phyloP scores from a whole-genome alignment of 2,329 filamentous ascomycete species.

The Fusarium sterilihyphosum region DNA sequence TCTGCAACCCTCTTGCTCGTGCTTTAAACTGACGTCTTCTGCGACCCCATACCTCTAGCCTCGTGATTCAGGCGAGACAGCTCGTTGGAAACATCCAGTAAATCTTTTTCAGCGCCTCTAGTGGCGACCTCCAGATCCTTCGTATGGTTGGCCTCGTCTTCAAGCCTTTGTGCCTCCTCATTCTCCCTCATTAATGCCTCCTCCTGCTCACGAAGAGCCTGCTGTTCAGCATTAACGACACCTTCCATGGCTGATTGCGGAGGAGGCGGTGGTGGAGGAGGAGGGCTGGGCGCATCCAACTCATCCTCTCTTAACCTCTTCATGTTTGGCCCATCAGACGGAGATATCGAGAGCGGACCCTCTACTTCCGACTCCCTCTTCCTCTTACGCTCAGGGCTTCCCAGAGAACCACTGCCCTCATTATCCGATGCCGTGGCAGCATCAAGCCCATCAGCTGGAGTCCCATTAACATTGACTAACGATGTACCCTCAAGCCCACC shows the following conservation, averaged over 20 bases:
- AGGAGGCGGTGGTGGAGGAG: constrained; percentile 61
- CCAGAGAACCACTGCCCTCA: constrained; percentile 57
- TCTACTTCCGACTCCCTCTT: constrained; percentile 62
- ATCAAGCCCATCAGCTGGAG: constrained; percentile 46
- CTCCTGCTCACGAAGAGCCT: constrained; percentile 60
- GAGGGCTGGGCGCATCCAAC: constrained; percentile 49
- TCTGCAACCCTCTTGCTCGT: constrained; percentile 32
- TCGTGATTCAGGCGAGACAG: constrained; percentile 16
- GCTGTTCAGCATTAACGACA: constrained; percentile 54
- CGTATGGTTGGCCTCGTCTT: constrained; percentile 55
- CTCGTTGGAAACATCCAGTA: constrained; percentile 18
- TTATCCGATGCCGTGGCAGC: constrained; percentile 54
- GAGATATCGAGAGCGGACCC: constrained; percentile 58
- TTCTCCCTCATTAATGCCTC: constrained; percentile 62
- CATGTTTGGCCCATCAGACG: constrained; percentile 65
- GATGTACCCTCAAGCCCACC: constrained; percentile 38
- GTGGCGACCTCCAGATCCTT: constrained; percentile 42
- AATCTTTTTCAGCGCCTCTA: constrained; percentile 37
- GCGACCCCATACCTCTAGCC: constrained; percentile 11
- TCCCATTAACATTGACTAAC: constrained; percentile 12
- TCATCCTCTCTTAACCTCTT: constrained; percentile 64
- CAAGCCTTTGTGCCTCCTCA: constrained; percentile 63
- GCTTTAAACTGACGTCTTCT: constrained; percentile 20
- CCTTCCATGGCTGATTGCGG: constrained; percentile 52
- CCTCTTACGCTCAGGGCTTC: constrained; percentile 68